Base-by-base conservation (phyloP, 2,329 filamentous ascomycete genomes). In the Claviceps maximensis region DNA sequence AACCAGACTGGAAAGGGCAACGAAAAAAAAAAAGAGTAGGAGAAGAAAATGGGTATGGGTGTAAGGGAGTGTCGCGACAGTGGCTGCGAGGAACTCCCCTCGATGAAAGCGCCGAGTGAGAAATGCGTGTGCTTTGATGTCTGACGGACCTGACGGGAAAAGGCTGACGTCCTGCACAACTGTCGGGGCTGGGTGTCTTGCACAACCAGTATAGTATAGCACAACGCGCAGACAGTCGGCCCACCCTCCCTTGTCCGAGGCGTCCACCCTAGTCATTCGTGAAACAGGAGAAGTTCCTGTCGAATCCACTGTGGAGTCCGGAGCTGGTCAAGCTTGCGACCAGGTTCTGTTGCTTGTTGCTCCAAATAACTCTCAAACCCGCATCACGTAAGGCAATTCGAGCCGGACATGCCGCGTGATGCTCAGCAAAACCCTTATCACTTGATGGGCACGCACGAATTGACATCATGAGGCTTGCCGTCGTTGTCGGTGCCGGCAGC, bases 251-350 rank as follows among this genome's bases (percentile, higher is more conserved):
- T 29, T 51, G 46, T 45, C 49, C 54, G 50, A 52, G 52, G 52
- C 53, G 50, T 48, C 50, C 55, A 58, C 52, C 56, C 53, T 56
- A 50, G 58, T 54, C 54, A 45, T 45, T 57, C 53, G 58, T 59
- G 56, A 59, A 59, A 59, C 58, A 59, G 56, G 55, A 57, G 56
- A 38, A 38, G 27, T 51, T 53, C 55, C 56, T 54, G 55, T 53
- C 42, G 55, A 56, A 50, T 53, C 57, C 56, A 58, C 54, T 33
- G 40, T 47, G 41, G 54, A 50, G 52, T 57, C 58, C 57, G 52
- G 56, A 54, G 52, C 55, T 50, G 57, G 54, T 54, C 57, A 58
- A 53, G 51, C 53, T 58, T 58, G 58, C 56, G 58, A 58, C 56
- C 47, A 50, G 55, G 51, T 49, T 54, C 15, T 41, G 2, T 7